Evolutionary conservation across 78 protist genomes (phyloP).

Genomic region (Dictyostelium purpureum): DNA sequence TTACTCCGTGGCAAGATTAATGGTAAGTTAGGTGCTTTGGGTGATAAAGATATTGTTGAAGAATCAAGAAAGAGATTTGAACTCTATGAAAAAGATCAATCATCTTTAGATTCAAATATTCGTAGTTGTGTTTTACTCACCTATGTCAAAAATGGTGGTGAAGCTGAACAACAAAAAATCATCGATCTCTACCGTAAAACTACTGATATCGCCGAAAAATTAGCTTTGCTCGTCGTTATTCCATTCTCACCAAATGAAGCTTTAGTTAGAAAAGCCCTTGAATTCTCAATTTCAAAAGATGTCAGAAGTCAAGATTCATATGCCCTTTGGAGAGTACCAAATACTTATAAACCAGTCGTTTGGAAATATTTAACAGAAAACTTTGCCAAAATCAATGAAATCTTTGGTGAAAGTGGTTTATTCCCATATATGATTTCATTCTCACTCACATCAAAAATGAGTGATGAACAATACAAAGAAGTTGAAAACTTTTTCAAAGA

Average conservation of each 20-base stretch:
- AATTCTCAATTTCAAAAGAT: slow-evolving; percentile 22
- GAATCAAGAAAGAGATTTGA: slow-evolving; percentile 59
- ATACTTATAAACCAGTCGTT: neutral
- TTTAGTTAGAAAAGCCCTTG: slow-evolving; percentile 19
- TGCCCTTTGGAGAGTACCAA: slow-evolving; percentile 12
- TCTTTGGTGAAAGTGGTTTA: neutral
- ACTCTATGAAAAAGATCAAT: neutral
- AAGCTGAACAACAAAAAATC: neutral
- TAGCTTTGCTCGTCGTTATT: neutral
- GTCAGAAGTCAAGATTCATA: slow-evolving; percentile 50
- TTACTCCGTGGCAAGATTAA: slow-evolving; percentile 19
- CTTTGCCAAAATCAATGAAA: neutral
- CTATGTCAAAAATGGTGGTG: slow-evolving; percentile 11
- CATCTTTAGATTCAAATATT: slow-evolving; percentile 13
- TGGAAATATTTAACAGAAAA: slow-evolving; percentile 43
- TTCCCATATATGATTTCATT: slow-evolving; percentile 14
- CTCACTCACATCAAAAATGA: neutral
- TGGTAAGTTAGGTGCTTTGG: neutral
- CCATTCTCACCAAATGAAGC: neutral
- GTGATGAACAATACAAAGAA: neutral
- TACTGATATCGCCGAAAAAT: neutral
- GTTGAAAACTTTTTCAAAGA: slow-evolving; percentile 12
- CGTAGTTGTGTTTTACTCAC: neutral
- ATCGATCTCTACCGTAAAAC: slow-evolving; percentile 6
- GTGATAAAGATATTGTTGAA: neutral